phyloP scores from a whole-genome alignment of 129 eudicot species.

The Sambucus nigra region DNA sequence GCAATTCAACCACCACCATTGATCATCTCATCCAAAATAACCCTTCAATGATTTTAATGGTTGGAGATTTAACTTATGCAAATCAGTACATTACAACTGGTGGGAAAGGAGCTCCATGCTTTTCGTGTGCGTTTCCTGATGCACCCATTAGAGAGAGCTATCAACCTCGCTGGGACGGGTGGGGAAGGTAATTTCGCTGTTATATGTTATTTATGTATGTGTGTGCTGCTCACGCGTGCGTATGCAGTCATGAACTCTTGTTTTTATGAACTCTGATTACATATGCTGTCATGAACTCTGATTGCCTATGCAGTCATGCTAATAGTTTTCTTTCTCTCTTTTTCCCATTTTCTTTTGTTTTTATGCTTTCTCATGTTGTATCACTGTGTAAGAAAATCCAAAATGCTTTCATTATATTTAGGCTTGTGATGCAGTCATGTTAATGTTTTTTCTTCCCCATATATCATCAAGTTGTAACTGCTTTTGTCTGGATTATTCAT shows the following conservation, averaged over 20 bases:
- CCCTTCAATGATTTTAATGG: conserved; percentile 66
- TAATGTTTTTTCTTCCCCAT: background rate
- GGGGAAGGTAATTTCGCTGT: conserved; percentile 64
- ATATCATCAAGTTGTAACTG: too few relatives aligned
- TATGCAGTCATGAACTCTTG: too few relatives aligned
- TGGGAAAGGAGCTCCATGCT: conserved; percentile 75
- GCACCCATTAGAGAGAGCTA: conserved; percentile 80
- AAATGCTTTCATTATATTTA: background rate
- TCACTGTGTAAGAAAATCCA: background rate
- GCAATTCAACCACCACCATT: conserved; percentile 69
- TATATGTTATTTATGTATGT: background rate
- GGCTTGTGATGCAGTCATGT: background rate
- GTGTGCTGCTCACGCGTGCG: too few relatives aligned
- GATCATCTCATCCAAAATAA: conserved; percentile 60
- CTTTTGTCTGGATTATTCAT: too few relatives aligned
- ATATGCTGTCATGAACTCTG: too few relatives aligned
- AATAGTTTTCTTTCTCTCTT: too few relatives aligned
- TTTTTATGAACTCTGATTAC: too few relatives aligned
- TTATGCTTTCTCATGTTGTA: too few relatives aligned
- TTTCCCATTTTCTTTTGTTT: too few relatives aligned
- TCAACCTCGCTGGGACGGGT: conserved; percentile 98
- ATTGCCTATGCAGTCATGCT: too few relatives aligned
- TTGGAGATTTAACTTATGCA: conserved; percentile 82
- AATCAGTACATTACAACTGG: conserved; percentile 85
- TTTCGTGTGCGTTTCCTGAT: conserved; percentile 67